These are phyloP conservation scores for Breynia disticha DNA, from an alignment of 441 rosid genomes.

Conservation along the genomic window DNA sequence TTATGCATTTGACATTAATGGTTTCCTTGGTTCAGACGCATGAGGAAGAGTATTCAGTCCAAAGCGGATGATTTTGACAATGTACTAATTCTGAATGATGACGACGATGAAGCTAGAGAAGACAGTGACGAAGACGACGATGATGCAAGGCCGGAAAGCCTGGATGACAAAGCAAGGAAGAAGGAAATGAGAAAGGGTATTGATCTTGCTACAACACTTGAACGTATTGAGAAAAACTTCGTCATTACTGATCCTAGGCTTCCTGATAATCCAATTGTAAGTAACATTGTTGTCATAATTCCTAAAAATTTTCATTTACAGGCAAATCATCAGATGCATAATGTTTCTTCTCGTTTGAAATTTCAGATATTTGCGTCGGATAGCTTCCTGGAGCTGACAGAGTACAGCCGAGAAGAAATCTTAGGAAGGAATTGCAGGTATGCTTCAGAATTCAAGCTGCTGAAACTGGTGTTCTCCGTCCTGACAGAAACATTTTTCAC, in stretches of 20 bases:
- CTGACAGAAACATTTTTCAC: not conserved
- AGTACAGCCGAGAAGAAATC: constrained; percentile 96
- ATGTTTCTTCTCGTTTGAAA: constrained; percentile 5
- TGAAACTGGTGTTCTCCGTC: not conserved
- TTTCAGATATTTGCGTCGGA: constrained; percentile 95
- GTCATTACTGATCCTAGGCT: constrained; percentile 97
- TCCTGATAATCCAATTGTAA: constrained; percentile 98
- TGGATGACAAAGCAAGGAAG: constrained; percentile 73
- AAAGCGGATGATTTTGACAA: constrained; percentile 33
- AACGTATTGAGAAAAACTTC: constrained; percentile 97
- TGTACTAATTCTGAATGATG: constrained; percentile 28
- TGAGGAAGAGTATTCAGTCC: constrained; percentile 39
- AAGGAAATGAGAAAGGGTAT: constrained; percentile 98
- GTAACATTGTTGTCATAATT: constrained; percentile 6
- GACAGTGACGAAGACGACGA: constrained; percentile 49
- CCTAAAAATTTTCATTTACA: not conserved
- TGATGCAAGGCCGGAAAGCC: constrained; percentile 55
- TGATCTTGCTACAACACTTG: constrained; percentile 95
- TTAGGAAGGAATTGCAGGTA: constrained; percentile 97
- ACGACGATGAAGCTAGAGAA: constrained; percentile 23
- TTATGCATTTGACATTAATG: not conserved
- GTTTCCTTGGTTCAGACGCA: constrained; percentile 29
- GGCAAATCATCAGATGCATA: not conserved
- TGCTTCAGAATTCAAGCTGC: not conserved
- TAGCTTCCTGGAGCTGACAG: constrained; percentile 96